Base-by-base conservation (phyloP, 305 asterid genomes). In the Solanum hybrid region DNA sequence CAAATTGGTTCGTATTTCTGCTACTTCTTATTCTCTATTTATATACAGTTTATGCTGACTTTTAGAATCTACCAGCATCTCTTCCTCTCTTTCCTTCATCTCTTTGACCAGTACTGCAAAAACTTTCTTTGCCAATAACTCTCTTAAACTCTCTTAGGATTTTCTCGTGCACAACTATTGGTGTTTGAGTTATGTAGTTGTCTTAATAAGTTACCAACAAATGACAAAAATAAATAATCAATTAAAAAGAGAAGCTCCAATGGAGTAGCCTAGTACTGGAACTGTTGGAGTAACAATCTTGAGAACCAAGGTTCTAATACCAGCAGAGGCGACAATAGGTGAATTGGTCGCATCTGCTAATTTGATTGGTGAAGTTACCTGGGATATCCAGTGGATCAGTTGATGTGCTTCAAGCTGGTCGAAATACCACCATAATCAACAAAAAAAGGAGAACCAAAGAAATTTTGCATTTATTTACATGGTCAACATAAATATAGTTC, bases 1-100 rank as follows among this genome's bases (percentile, higher is more conserved):
- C 99, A 97, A 91, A 97, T 97, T 89, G 99, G 99, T 97, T 87
- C 60, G 97, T 92, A 89, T 87, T 87, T 87, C 69, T 38, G 42
- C 73, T 81, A 73, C 71, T 29, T 16, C 40, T 7, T 32, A 56
- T 60, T 56, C 88, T 85, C 32, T 85, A 3, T 51, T 20, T 51
- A 31, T 85, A 24, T 51, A 29, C 42, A 87, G 81, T 87, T 29
- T 72, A 40, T 80, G 56, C 42, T 38, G 80, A 16, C 60, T 37
- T 24, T 20, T 87, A 79, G 42, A 75, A 42, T 51, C 84, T 10
- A 40, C 29, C n/a, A 17, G 31, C 69, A 87, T 46, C 73, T 85
- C 88, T 85, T 32, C 38, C 32, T 56, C 88, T 56, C 7, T 31
- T 85, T 56, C 76, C 69, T 20, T 20, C 46, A 64, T 32, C 31